These are phyloP conservation scores for Suhomyces pyralidae DNA, from an alignment of 805 yeast genomes.

Conservation along the genomic window DNA sequence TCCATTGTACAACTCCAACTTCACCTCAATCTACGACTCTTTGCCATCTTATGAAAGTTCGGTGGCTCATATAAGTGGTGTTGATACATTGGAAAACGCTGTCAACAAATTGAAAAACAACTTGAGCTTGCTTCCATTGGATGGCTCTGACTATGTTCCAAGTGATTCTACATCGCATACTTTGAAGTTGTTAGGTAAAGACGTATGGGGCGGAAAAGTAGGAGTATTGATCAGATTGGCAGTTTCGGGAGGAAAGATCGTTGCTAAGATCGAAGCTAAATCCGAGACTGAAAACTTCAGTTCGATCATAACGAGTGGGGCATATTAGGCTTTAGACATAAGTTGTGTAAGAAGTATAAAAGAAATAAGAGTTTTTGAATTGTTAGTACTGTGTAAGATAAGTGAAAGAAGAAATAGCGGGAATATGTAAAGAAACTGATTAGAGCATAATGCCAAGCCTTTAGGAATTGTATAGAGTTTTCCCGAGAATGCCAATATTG, in stretches of 20 bases:
- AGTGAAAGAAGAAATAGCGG: neutral
- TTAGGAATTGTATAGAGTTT: neutral
- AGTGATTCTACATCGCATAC: conserved; percentile 61
- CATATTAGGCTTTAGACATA: conserved; percentile 6
- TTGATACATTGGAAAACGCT: conserved; percentile 32
- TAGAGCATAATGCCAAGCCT: neutral
- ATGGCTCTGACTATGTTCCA: conserved; percentile 65
- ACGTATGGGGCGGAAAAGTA: conserved; percentile 58
- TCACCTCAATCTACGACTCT: conserved; percentile 71
- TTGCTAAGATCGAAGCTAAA: conserved; percentile 55
- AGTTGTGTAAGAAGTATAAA: neutral
- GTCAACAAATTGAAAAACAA: conserved; percentile 50
- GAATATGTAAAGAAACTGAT: neutral
- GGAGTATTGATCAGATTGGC: conserved; percentile 51
- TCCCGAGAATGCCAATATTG: neutral
- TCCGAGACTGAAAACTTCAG: conserved; percentile 46
- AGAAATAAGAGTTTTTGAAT: neutral
- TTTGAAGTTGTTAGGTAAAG: conserved; percentile 80
- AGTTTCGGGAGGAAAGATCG: conserved; percentile 52
- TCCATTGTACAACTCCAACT: conserved; percentile 77
- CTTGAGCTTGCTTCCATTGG: conserved; percentile 60
- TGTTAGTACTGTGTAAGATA: neutral
- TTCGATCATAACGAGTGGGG: conserved; percentile 47
- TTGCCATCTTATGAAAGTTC: conserved; percentile 58
- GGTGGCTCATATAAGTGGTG: conserved; percentile 60